Evolutionary conservation across 345 rosid species (phyloP), one percentile per base, ranked within the genome.

Genomic region (Brassica incana): DNA sequence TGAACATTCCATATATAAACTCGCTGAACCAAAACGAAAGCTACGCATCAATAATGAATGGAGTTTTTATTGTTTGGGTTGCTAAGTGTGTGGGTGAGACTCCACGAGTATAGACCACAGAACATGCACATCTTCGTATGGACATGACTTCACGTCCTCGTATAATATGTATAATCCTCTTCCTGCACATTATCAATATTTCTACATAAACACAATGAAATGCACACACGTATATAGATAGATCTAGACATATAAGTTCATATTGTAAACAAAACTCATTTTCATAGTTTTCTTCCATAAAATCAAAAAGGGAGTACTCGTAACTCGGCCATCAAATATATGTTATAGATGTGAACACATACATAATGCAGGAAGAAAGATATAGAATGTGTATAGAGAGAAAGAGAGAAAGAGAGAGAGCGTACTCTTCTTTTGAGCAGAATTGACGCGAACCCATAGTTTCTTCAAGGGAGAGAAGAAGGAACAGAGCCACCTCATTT

Each of bases 401-500:
- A 85, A 48, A 11, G 18, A 74, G 64, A 43, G 71, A 60, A 40
- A 67, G 20, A 23, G 43, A 65, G 67, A 77, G 8, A 7, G 20
- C 78, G n/a, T 90, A 95, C 97, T 89, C 87, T 89, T 95, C 78
- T 85, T 88, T 4, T 83, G 91, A 81, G 91, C 72, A 2, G 91
- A 87, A 76, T 95, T 90, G 60, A 87, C 80, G 16, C 94, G 90
- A 69, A 91, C 75, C 97, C 95, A 95, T 8, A 95, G 86, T 88
- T 95, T 95, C 97, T 88, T 95, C 90, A 95, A 77, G 25, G 94
- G 95, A 81, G 91, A 90, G 90, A 95, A 69, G 87, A 95, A 90
- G 80, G 95, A 92, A 75, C 86, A 88, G 16, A 95, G 88, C 99
- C 94, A 91, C 65, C 94, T 89, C 99, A 95, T 95, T 82, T 81